phyloP scores from a whole-genome alignment of 306 rosid species.

The Medicago arabica region DNA sequence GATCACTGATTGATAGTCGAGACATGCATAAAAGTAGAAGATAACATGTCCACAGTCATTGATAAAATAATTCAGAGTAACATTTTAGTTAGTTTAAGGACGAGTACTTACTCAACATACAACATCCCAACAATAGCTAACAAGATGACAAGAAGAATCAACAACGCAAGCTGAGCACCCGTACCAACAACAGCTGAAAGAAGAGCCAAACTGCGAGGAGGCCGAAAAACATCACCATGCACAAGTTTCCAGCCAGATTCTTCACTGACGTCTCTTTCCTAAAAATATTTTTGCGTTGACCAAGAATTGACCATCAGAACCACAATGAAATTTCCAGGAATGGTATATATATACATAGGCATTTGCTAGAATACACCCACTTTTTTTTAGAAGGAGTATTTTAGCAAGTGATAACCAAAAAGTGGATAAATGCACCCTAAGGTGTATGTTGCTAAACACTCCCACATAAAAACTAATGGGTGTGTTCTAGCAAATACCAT shows the following conservation, averaged over 20 bases:
- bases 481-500: too few relatives aligned
- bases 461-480: too few relatives aligned
- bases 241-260: slow-evolving; percentile 99
- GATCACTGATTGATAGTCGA: slow-evolving; percentile 10
- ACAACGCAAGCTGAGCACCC: slow-evolving; percentile 96
- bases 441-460: too few relatives aligned
- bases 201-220: slow-evolving; percentile 81
- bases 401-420: too few relatives aligned
- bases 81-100: slow-evolving; percentile 28
- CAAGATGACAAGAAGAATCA: slow-evolving; percentile 95
- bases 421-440: too few relatives aligned
- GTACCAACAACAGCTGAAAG: slow-evolving; percentile 98
- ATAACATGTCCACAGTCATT: slow-evolving; percentile 17
- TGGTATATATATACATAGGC: too few relatives aligned
- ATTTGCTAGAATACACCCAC: too few relatives aligned
- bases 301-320: slow-evolving; percentile 38
- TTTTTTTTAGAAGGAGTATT: too few relatives aligned
- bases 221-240: slow-evolving; percentile 99
- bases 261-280: slow-evolving; percentile 99
- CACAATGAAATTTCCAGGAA: neutral
- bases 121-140: slow-evolving; percentile 98
- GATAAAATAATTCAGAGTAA: slow-evolving; percentile 31
- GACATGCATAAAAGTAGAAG: slow-evolving; percentile 29
- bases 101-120: slow-evolving; percentile 68
- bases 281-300: slow-evolving; percentile 35